phyloP scores from a whole-genome alignment of 2,329 filamentous ascomycete species.

The Graphium sp. region DNA sequence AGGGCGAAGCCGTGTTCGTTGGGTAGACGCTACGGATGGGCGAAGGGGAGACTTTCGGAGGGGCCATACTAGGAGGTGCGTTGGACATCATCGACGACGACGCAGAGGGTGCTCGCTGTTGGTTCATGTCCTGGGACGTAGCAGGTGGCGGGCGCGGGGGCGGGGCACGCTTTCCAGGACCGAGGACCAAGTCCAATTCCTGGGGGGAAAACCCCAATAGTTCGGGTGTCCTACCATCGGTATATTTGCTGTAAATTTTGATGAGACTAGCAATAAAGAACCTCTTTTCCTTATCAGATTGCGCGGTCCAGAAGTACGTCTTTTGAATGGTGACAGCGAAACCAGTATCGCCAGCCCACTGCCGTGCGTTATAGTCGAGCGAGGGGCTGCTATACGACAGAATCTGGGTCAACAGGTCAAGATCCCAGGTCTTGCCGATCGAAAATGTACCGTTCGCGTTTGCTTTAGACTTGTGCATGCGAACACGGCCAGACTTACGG shows the following conservation, averaged over 20 bases:
- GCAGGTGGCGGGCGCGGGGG: slow-evolving; percentile 10
- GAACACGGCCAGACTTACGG: slow-evolving; percentile 77
- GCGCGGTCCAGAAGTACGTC: slow-evolving; percentile 92
- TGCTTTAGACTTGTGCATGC: slow-evolving; percentile 93
- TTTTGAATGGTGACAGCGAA: slow-evolving; percentile 84
- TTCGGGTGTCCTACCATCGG: slow-evolving; percentile 64
- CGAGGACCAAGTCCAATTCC: slow-evolving; percentile 62
- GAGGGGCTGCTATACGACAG: slow-evolving; percentile 59
- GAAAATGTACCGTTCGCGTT: slow-evolving; percentile 89
- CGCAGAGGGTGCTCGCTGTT: no score
- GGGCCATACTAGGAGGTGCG: slow-evolving; percentile 15
- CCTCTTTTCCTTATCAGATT: slow-evolving; percentile 89
- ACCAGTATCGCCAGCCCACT: slow-evolving; percentile 70
- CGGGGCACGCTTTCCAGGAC: slow-evolving; percentile 27
- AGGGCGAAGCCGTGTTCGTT: slow-evolving; percentile 22
- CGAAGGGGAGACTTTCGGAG: slow-evolving; percentile 19
- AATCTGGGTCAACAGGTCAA: slow-evolving; percentile 74
- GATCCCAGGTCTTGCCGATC: slow-evolving; percentile 94
- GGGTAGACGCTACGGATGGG: slow-evolving; percentile 9
- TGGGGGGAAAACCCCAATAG: slow-evolving; percentile 68
- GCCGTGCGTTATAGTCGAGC: slow-evolving; percentile 39
- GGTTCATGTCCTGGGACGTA: no score
- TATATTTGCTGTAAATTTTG: slow-evolving; percentile 96
- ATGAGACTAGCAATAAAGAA: slow-evolving; percentile 94
- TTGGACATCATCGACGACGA: no score